These are phyloP conservation scores for Cercospora sojina DNA, from an alignment of 2,329 filamentous ascomycete genomes.

Conservation along the genomic window DNA sequence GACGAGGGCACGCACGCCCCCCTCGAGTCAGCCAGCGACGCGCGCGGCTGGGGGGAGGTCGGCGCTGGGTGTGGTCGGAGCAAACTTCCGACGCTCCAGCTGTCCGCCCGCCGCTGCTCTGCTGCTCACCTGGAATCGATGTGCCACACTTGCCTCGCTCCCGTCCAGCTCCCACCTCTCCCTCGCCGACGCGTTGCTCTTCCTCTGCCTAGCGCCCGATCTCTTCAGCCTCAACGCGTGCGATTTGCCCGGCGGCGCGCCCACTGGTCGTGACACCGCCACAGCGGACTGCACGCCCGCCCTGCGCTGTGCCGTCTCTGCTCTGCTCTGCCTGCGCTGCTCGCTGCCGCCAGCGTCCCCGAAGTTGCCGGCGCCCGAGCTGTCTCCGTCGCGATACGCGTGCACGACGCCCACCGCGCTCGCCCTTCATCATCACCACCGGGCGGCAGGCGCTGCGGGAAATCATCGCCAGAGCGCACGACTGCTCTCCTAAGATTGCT, in stretches of 20 bases:
- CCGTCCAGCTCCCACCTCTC: constrained; percentile 13
- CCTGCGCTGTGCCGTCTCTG: not conserved
- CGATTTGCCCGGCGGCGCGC: not conserved
- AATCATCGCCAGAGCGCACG: constrained; percentile 8
- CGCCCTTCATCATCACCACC: not conserved
- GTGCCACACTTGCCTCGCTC: constrained; percentile 16
- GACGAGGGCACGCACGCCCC: constrained; percentile 4
- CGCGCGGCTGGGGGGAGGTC: not conserved
- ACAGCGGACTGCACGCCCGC: not conserved
- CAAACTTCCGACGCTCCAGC: not conserved
- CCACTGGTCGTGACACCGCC: not conserved
- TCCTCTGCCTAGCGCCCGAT: constrained; percentile 17
- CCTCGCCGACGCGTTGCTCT: constrained; percentile 1
- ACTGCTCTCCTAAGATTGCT: constrained; percentile 14
- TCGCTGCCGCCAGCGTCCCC: not conserved
- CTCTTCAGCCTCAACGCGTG: constrained; percentile 16
- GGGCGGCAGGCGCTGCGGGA: not conserved
- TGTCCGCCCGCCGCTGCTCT: not conserved
- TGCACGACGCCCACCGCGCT: not conserved
- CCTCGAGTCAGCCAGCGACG: not conserved
- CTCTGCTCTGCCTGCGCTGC: not conserved
- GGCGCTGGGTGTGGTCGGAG: not conserved
- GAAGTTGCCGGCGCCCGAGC: not conserved
- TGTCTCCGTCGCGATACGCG: constrained; percentile 3
- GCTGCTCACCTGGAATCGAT: not conserved